Percentiles rank a stretch among this genome's conserved stretches.
phyloP scores from a whole-genome alignment of 2,329 filamentous ascomycete genomes.

The Dothistroma septosporum region DNA sequence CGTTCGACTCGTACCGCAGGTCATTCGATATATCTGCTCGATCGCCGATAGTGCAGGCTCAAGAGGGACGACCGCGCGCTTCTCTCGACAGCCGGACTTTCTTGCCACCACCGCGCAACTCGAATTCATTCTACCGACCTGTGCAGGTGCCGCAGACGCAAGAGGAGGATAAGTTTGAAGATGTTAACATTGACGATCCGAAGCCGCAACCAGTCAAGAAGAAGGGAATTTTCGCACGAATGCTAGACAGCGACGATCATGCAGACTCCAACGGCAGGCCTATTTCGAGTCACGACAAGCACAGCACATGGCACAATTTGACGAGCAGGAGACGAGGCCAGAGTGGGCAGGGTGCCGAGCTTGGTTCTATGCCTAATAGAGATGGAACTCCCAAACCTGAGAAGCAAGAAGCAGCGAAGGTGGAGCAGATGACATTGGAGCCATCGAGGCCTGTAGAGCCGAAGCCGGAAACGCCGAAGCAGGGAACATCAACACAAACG shows the following conservation, averaged over 20 bases:
- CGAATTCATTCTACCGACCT: constrained; percentile 32
- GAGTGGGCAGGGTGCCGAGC: constrained; percentile 66
- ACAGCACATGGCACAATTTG: constrained; percentile 51
- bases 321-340: constrained; percentile 68
- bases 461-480: constrained; percentile 5
- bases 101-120: constrained; percentile 45
- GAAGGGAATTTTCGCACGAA: constrained; percentile 74
- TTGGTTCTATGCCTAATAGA: constrained; percentile 56
- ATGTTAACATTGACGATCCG: constrained; percentile 79
- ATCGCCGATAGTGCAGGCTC: constrained; percentile 64
- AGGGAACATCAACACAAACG: not conserved
- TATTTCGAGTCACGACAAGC: constrained; percentile 18
- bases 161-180: constrained; percentile 66
- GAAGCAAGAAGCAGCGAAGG: constrained; percentile 8
- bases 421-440: constrained; percentile 4
- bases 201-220: constrained; percentile 62
- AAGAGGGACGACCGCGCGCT: constrained; percentile 62
- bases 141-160: constrained; percentile 31
- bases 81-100: constrained; percentile 68
- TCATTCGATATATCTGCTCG: constrained; percentile 93
- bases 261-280: constrained; percentile 29
- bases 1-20: constrained; percentile 91
- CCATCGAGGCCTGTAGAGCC: not conserved
- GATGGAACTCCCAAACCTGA: constrained; percentile 29
- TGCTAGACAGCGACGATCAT: constrained; percentile 56